Evolutionary conservation across 148 eudicot species (phyloP).

Genomic region (Diospyros lotus): DNA sequence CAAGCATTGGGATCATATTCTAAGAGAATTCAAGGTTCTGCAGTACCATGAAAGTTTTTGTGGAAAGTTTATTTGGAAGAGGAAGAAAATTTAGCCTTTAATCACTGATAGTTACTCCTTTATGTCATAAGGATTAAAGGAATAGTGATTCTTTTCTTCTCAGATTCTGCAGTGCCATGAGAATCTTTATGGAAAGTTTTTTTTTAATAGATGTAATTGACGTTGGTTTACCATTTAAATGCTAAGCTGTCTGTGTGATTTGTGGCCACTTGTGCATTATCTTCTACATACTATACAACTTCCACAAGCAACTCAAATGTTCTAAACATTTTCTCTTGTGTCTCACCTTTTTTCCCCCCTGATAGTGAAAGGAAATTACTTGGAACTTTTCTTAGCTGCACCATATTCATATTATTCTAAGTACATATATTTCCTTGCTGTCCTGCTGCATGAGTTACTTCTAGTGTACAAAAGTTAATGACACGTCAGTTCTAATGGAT

Average conservation of each 20-base stretch:
- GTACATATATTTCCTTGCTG: not conserved
- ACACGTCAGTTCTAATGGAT: constrained; percentile 15
- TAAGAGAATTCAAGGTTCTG: too few species aligned
- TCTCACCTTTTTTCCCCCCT: not conserved
- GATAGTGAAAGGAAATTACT: not conserved
- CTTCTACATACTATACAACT: not conserved
- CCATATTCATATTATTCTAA: not conserved
- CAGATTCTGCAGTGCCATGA: not conserved
- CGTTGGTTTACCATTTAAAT: not conserved
- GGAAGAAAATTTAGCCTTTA: too few species aligned
- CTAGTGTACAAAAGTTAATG: not conserved
- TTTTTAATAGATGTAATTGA: not conserved
- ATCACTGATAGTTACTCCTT: too few species aligned
- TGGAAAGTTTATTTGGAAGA: too few species aligned
- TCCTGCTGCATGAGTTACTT: not conserved
- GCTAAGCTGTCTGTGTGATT: not conserved
- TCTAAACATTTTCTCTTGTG: not conserved
- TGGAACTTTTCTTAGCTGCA: not conserved
- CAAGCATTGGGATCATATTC: too few species aligned
- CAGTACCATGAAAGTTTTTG: too few species aligned
- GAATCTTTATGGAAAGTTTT: too few species aligned
- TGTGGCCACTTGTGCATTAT: not conserved
- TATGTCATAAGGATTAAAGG: not conserved
- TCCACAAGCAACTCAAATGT: not conserved
- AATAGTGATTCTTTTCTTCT: not conserved